Base-by-base conservation (phyloP, 129 eudicot species). In the Artemisia tridentata region DNA sequence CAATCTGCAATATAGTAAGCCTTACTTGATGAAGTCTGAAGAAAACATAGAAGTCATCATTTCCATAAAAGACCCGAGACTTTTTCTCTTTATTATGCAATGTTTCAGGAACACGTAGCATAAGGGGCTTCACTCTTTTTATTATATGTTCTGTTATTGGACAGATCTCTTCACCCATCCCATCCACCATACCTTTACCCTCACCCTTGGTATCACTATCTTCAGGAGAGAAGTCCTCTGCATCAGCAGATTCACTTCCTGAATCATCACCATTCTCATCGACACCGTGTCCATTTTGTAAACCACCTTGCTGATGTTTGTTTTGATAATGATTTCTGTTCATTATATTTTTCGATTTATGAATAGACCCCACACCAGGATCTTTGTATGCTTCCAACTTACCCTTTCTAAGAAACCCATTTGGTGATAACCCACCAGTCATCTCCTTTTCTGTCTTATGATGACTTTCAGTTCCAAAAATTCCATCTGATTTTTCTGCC, bases 11-110 rank as follows among this genome's bases (percentile, higher is more conserved):
- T 15, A 11, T 21, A 11, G 43, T 31, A 52, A 72, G 62, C 55
- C 75, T 77, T 79, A 93, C 99, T 77, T 87, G 91, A 83, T 93
- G 99, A 77, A 93, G 96, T 80, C 99, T 83, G 79, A 90, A 85
- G 76, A 93, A 91, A 69, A 93, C 85, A 84, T 90, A 90, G 71
- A 87, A 87, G 60, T 90, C 89, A 71, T 93, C 97, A 79, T 85
- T 93, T 70, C 91, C 97, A 82, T 93, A 93, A 67, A 93, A 90
- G 27, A 93, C 80, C 45, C 76, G 82, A 11, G 87, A 82, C 13
- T 18, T 69, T 74, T 72, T 80, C 67, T 79, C 84, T 57, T 80
- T 81, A 47, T 67, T 86, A 21, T 68, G 72, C 56, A 81, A 78
- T 45, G 73, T 63, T 1, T 53, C 29, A 57, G 88, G 84, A 38